Evolutionary conservation across 2,329 filamentous ascomycete genomes (phyloP).

Genomic region (Rasamsonia emersonii): DNA sequence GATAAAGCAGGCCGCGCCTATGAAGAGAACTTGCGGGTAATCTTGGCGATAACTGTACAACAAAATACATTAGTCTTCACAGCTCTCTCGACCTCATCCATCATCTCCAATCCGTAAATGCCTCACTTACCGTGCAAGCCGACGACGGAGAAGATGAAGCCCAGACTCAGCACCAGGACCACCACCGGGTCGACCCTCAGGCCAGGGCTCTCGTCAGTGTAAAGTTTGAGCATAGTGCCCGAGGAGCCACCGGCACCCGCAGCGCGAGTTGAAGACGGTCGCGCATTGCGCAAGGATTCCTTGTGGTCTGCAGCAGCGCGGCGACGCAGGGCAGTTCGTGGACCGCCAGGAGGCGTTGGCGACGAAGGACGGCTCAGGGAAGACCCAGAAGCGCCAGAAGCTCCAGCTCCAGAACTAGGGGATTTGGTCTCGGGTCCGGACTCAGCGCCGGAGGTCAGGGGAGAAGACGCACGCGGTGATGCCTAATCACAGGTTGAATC

Average conservation of each 20-base stretch:
- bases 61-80: slow-evolving; percentile 16
- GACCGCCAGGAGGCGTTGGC: slow-evolving; percentile 82
- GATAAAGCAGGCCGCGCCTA: slow-evolving; percentile 28
- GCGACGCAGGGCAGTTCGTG: slow-evolving; percentile 89
- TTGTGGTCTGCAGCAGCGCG: slow-evolving; percentile 95
- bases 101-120: background rate
- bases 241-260: slow-evolving; percentile 93
- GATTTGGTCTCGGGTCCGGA: slow-evolving; percentile 38
- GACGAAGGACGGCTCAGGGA: slow-evolving; percentile 72
- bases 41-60: slow-evolving; percentile 76
- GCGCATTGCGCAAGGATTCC: slow-evolving; percentile 89
- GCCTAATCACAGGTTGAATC: slow-evolving; percentile 20
- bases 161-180: slow-evolving; percentile 88
- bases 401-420: slow-evolving; percentile 24
- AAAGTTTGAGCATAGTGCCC: slow-evolving; percentile 97
- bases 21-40: slow-evolving; percentile 75
- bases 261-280: slow-evolving; percentile 83
- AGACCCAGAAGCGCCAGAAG: slow-evolving; percentile 54
- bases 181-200: slow-evolving; percentile 97
- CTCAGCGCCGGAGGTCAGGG: slow-evolving; percentile 37
- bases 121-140: slow-evolving; percentile 78
- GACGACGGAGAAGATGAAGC: slow-evolving; percentile 98
- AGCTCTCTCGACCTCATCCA: slow-evolving; percentile 2
- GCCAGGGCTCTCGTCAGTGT: slow-evolving; percentile 96
- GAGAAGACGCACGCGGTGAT: slow-evolving; percentile 34